phyloP scores from a whole-genome alignment of 2,329 filamentous ascomycete genomes.

The Plenodomus biglobosus region DNA sequence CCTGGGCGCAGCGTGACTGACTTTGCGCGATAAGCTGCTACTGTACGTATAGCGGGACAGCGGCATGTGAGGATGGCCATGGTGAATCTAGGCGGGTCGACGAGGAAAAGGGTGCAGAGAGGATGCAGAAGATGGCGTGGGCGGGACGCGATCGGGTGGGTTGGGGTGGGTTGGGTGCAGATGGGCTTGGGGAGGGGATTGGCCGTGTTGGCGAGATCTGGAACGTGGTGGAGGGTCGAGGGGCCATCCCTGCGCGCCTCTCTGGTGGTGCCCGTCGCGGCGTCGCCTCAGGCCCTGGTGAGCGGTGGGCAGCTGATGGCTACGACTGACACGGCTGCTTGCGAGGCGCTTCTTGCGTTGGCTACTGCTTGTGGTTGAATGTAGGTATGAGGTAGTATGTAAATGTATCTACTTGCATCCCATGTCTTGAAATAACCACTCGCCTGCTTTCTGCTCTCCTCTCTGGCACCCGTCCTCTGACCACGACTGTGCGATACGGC shows the following conservation, averaged over 20 bases:
- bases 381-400: too few relatives aligned
- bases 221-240: constrained; percentile 10
- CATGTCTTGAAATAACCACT: too few relatives aligned
- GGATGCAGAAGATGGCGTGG: not conserved
- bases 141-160: not conserved
- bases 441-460: too few relatives aligned
- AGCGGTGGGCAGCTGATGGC: constrained; percentile 5
- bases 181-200: not conserved
- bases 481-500: too few relatives aligned
- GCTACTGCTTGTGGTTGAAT: too few relatives aligned
- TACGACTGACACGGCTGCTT: not conserved
- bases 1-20: not conserved
- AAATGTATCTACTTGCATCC: too few relatives aligned
- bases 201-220: constrained; percentile 9
- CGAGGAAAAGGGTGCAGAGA: not conserved
- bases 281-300: too few relatives aligned
- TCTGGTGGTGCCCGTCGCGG: not conserved
- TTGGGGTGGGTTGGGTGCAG: not conserved
- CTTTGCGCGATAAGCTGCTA: not conserved
- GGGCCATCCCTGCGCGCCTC: constrained; percentile 7
- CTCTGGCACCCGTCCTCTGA: too few relatives aligned
- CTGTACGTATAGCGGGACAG: too few relatives aligned
- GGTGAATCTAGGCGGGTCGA: not conserved
- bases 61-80: not conserved
- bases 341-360: not conserved